These are phyloP conservation scores for Pythium coloratum DNA, from an alignment of 352 stramenopile genomes.

Conservation along the genomic window DNA sequence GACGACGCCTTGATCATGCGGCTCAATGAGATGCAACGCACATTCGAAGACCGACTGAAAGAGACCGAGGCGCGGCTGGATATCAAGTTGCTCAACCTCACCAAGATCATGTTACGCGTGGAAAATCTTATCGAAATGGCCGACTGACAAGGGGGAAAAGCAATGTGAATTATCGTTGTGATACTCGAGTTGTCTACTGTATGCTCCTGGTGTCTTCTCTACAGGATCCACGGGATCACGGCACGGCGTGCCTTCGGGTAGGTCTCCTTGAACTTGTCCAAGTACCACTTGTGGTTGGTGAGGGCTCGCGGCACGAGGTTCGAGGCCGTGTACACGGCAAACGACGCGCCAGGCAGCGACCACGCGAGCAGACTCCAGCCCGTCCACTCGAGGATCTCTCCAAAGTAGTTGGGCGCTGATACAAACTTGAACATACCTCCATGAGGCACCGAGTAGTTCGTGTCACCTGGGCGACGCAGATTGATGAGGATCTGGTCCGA, in stretches of 20 bases:
- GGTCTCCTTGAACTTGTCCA: constrained; percentile 27
- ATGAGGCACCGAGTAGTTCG: constrained; percentile 55
- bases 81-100: constrained; percentile 62
- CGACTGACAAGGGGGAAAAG: constrained; percentile 26
- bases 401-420: constrained; percentile 78
- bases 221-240: constrained; percentile 21
- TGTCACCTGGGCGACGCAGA: constrained; percentile 57
- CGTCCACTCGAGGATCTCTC: constrained; percentile 72
- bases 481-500: constrained; percentile 70
- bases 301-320: constrained; percentile 28
- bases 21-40: constrained; percentile 57
- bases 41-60: constrained; percentile 52
- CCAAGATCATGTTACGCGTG: constrained; percentile 66
- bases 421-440: constrained; percentile 69
- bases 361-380: constrained; percentile 62
- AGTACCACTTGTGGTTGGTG: constrained; percentile 27
- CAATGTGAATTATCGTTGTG: neutral
- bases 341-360: constrained; percentile 41
- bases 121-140: constrained; percentile 59
- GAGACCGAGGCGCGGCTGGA: constrained; percentile 73
- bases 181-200: neutral
- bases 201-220: neutral
- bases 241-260: constrained; percentile 23
- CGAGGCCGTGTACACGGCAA: constrained; percentile 26
- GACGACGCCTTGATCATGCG: constrained; percentile 53